Evolutionary conservation across 2,329 filamentous ascomycete genomes (phyloP).

Genomic region (Penicillium sp.): DNA sequence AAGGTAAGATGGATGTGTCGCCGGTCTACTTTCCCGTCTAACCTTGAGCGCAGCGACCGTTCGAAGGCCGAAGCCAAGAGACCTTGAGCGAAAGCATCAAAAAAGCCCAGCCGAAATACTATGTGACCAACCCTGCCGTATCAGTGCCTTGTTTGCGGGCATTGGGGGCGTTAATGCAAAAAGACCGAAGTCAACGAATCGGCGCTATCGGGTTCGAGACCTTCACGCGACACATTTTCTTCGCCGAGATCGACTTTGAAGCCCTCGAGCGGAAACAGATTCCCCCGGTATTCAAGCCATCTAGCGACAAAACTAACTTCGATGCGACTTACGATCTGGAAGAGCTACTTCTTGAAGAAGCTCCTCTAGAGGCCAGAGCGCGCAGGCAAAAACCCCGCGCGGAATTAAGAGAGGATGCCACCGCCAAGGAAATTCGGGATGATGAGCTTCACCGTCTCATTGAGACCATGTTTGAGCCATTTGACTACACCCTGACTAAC

Average conservation of each 20-base stretch:
- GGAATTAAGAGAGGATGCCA: slow-evolving; percentile 87
- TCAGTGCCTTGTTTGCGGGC: slow-evolving; percentile 84
- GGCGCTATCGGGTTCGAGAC: slow-evolving; percentile 77
- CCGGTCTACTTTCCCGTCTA: slow-evolving; percentile 22
- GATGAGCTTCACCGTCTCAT: slow-evolving; percentile 94
- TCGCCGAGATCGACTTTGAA: slow-evolving; percentile 77
- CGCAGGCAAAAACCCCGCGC: slow-evolving; percentile 91
- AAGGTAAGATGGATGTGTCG: slow-evolving; percentile 56
- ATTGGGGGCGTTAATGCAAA: slow-evolving; percentile 76
- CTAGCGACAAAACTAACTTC: slow-evolving; percentile 97
- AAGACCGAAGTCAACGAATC: slow-evolving; percentile 74
- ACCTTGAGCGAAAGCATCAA: slow-evolving; percentile 75
- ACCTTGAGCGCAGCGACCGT: slow-evolving; percentile 65
- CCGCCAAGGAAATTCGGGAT: slow-evolving; percentile 88
- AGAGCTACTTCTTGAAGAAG: slow-evolving; percentile 88
- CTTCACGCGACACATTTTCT: slow-evolving; percentile 87
- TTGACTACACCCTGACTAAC: slow-evolving; percentile 84
- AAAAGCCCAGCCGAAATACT: slow-evolving; percentile 77
- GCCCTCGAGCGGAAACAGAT: slow-evolving; percentile 81
- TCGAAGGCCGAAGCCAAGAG: slow-evolving; percentile 83
- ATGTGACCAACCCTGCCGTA: slow-evolving; percentile 87
- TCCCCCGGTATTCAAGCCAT: slow-evolving; percentile 86
- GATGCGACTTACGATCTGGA: slow-evolving; percentile 97
- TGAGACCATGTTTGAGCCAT: slow-evolving; percentile 87
- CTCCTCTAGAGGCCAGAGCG: slow-evolving; percentile 86